Percentiles rank a stretch among this genome's conserved stretches.
Evolutionary conservation across 2,329 filamentous ascomycete genomes (phyloP).

Genomic region (Sporothrix phasma): DNA sequence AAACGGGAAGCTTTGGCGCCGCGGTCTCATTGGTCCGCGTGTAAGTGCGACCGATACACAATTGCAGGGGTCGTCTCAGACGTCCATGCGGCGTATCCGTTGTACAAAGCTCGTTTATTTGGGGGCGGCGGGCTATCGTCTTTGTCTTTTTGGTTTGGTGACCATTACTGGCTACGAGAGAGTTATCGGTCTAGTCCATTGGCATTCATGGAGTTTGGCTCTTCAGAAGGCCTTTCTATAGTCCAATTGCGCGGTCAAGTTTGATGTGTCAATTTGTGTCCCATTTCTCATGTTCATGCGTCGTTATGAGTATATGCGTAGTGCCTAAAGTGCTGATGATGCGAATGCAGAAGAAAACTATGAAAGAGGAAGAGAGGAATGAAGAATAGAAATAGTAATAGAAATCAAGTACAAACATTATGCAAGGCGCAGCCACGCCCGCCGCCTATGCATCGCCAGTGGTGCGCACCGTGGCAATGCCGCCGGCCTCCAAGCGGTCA

Average conservation of each 20-base stretch:
- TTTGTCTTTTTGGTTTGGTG: too few relatives aligned
- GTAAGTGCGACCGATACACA: background rate
- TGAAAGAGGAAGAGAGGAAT: background rate
- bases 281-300: background rate
- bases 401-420: too few relatives aligned
- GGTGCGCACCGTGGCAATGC: constrained; percentile 7
- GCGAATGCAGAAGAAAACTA: background rate
- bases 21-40: background rate
- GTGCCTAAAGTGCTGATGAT: too few relatives aligned
- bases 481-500: constrained; percentile 52
- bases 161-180: too few relatives aligned
- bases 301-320: too few relatives aligned
- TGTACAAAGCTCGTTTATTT: too few relatives aligned
- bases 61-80: background rate
- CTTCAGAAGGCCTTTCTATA: too few relatives aligned
- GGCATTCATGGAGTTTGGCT: background rate
- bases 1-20: constrained; percentile 1
- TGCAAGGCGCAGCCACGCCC: too few relatives aligned
- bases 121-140: too few relatives aligned
- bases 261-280: background rate
- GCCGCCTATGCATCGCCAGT: background rate
- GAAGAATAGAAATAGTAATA: background rate
- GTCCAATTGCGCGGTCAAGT: background rate
- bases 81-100: too few relatives aligned
- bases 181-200: background rate